Evolutionary conservation across 129 eudicot species (phyloP).

Genomic region (Cynara cardunculus): DNA sequence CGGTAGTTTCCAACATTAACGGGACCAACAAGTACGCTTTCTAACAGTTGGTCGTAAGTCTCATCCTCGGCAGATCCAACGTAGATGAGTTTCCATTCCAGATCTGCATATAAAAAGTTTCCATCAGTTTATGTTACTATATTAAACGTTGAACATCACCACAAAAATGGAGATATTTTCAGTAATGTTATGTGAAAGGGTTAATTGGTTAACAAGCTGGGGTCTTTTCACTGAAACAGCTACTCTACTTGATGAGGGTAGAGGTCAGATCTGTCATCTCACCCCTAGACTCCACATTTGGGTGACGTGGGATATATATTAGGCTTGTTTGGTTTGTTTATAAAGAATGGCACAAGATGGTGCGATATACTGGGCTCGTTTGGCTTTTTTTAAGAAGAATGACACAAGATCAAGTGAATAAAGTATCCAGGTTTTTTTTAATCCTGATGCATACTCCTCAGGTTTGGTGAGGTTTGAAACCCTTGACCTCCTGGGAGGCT

Average conservation of each 20-base stretch:
- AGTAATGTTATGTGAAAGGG: neutral
- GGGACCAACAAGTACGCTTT: conserved; percentile 97
- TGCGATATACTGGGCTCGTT: too few species aligned
- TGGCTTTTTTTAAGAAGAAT: too few species aligned
- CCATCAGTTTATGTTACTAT: neutral
- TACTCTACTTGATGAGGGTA: neutral
- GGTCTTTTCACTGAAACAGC: neutral
- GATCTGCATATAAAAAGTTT: conserved; percentile 43
- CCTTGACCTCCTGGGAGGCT: too few species aligned
- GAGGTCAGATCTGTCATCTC: too few species aligned
- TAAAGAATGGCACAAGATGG: too few species aligned
- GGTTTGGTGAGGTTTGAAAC: too few species aligned
- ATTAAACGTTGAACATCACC: neutral
- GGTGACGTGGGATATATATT: too few species aligned
- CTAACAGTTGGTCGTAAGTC: conserved; percentile 83
- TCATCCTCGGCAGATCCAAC: conserved; percentile 99
- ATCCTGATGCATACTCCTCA: too few species aligned
- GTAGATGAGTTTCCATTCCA: conserved; percentile 94
- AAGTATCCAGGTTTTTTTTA: too few species aligned
- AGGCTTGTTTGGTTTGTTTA: too few species aligned
- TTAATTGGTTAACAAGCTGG: neutral
- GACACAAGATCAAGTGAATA: too few species aligned
- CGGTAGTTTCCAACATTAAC: conserved; percentile 91
- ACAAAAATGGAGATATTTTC: neutral
- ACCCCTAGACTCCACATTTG: too few species aligned